Conservation (phyloP, 257 asterid species). For the Anisodus tanguticus region DNA sequence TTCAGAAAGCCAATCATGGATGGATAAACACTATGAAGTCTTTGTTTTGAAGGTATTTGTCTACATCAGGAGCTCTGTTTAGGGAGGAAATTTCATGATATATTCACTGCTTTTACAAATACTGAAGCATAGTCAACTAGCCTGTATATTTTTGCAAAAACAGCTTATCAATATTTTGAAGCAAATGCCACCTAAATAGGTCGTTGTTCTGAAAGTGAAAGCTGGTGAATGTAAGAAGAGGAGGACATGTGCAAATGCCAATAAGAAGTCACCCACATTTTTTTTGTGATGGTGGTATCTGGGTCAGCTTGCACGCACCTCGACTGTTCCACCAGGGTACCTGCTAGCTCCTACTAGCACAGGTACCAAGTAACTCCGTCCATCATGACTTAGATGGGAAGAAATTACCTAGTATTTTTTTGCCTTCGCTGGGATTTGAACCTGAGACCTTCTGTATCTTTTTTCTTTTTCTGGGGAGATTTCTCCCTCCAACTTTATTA, state of each 20-base stretch:
- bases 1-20: constrained; percentile 77
- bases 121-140: neutral
- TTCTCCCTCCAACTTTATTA: neutral
- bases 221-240: neutral
- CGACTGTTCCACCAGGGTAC: neutral
- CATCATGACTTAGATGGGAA: neutral
- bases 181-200: neutral
- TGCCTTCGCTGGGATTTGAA: neutral
- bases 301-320: neutral
- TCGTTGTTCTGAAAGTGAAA: neutral
- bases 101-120: neutral
- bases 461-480: too few species aligned
- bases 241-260: neutral
- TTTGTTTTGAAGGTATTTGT: constrained; percentile 61
- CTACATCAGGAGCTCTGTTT: neutral
- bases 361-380: neutral
- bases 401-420: neutral
- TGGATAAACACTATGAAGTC: constrained; percentile 63
- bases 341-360: neutral
- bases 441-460: neutral
- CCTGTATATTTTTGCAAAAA: neutral
- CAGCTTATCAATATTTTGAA: neutral
- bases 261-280: neutral
- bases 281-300: neutral
- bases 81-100: neutral